Conservation (phyloP, 1,139 yeast species). For the Zygoascus meyerae region DNA sequence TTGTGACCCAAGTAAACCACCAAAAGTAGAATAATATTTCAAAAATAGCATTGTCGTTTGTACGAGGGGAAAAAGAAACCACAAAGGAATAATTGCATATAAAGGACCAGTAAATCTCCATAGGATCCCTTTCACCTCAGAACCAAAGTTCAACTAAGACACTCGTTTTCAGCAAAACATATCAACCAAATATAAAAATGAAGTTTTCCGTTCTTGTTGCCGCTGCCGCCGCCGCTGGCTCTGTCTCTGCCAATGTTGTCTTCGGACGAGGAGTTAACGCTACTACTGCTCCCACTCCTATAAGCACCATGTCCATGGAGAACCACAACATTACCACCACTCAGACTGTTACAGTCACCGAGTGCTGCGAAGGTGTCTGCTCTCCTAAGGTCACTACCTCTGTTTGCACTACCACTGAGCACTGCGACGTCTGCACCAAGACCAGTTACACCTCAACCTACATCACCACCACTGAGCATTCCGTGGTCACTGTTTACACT, state of each 20-base stretch:
- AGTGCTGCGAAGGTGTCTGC: conserved; percentile 26
- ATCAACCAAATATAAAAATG: neutral
- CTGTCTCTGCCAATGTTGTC: neutral
- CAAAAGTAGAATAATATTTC: too few species aligned
- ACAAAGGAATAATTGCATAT: too few species aligned
- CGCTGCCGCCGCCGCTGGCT: conserved; percentile 8
- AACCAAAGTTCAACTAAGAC: neutral
- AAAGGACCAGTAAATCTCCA: too few species aligned
- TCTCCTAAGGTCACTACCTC: conserved; percentile 21
- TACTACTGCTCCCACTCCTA: conserved; percentile 18
- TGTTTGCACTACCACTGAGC: conserved; percentile 18
- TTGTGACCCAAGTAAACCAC: too few species aligned
- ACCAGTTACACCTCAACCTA: conserved; percentile 17
- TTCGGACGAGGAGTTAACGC: conserved; percentile 8
- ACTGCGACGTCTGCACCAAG: conserved; percentile 20
- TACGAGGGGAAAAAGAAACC: too few species aligned
- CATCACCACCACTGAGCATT: conserved; percentile 16
- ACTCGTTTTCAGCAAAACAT: neutral
- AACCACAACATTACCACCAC: conserved; percentile 14
- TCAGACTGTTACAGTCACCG: conserved; percentile 25
- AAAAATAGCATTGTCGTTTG: too few species aligned
- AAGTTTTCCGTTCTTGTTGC: conserved; percentile 8
- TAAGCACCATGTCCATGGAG: conserved; percentile 12
- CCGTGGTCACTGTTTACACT: conserved; percentile 19
- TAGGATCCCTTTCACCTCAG: too few species aligned